These are phyloP conservation scores for Ogataea methylovora DNA, from an alignment of 805 yeast genomes.

Conservation along the genomic window DNA sequence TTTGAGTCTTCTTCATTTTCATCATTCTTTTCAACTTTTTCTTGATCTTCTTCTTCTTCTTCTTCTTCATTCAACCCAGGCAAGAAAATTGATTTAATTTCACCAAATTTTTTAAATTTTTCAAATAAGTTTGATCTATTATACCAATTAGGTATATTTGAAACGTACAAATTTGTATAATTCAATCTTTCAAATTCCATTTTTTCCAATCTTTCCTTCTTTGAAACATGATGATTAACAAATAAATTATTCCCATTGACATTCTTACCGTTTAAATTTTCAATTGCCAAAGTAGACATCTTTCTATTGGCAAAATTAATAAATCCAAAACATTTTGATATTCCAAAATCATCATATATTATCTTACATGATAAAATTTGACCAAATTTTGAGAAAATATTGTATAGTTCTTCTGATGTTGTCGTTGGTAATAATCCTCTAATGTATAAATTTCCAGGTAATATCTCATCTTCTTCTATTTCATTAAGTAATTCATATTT, in stretches of 20 bases:
- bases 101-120: constrained; percentile 39
- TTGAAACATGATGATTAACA: constrained; percentile 59
- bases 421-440: constrained; percentile 38
- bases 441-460: constrained; percentile 52
- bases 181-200: constrained; percentile 37
- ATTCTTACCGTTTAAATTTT: constrained; percentile 21
- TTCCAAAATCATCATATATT: constrained; percentile 37
- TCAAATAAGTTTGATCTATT: constrained; percentile 30
- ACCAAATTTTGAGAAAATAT: constrained; percentile 33
- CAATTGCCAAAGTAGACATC: constrained; percentile 58
- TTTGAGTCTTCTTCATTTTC: constrained; percentile 1
- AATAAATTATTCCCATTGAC: constrained; percentile 31
- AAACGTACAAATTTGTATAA: constrained; percentile 47
- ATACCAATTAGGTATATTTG: constrained; percentile 35
- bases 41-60: not conserved
- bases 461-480: constrained; percentile 11
- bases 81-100: constrained; percentile 43
- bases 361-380: constrained; percentile 38
- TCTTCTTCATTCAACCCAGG: constrained; percentile 34
- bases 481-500: constrained; percentile 9
- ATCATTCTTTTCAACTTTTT: not conserved
- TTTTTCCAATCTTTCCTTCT: constrained; percentile 48
- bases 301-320: constrained; percentile 50
- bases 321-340: constrained; percentile 54
- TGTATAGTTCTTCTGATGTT: constrained; percentile 28